A percentile compares a stretch with the other conserved stretches of the same genome.
phyloP scores from a whole-genome alignment of 345 rosid species.

The Chamaenerion angustifolium region DNA sequence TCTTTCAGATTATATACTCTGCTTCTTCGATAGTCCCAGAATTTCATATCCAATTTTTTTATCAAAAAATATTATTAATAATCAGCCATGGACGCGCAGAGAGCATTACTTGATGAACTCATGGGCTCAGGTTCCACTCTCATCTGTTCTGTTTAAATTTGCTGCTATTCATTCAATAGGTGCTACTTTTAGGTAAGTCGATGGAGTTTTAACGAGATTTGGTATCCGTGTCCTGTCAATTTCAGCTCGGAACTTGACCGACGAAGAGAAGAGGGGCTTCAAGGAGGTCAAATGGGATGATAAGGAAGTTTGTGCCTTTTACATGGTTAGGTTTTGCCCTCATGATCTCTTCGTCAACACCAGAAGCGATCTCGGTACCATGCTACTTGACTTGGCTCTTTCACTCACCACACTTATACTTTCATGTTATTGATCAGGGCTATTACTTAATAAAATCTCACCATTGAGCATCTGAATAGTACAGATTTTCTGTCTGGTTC shows the following conservation, averaged over 20 bases:
- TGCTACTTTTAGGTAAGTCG: no score
- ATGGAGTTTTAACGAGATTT: not conserved
- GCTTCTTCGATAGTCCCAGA: no score
- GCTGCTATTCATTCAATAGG: not conserved
- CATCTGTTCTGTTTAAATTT: no score
- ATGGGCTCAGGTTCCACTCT: conserved; percentile 73
- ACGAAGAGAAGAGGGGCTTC: conserved; percentile 69
- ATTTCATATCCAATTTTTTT: no score
- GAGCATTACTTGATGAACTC: conserved; percentile 92
- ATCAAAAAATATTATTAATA: not conserved
- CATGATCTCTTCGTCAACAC: conserved; percentile 98
- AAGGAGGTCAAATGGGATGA: conserved; percentile 87
- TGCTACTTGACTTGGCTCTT: not conserved
- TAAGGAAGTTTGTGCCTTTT: conserved; percentile 80
- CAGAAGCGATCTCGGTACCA: conserved; percentile 88
- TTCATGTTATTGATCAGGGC: no score
- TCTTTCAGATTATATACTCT: no score
- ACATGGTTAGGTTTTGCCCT: conserved; percentile 96
- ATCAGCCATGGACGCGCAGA: conserved; percentile 69
- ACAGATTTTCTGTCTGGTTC: no score
- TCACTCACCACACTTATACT: not conserved
- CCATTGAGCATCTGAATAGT: no score
- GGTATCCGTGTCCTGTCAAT: not conserved
- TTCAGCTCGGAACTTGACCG: conserved; percentile 82
- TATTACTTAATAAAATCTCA: no score